These are phyloP conservation scores for Monilinia polystroma DNA, from an alignment of 2,329 filamentous ascomycete genomes.

Conservation along the genomic window DNA sequence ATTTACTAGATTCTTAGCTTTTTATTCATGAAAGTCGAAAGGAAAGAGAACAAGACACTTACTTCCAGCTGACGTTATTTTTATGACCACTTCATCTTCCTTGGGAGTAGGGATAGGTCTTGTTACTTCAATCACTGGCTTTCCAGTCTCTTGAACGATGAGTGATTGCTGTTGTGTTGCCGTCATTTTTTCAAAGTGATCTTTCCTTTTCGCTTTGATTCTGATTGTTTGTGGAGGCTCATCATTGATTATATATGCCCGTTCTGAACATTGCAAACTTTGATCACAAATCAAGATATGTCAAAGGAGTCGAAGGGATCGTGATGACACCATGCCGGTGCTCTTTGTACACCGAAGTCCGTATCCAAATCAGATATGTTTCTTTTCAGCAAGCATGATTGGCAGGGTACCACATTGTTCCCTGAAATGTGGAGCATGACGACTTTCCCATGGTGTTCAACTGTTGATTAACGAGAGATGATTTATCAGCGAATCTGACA, in stretches of 20 bases:
- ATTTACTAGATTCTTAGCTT: conserved; percentile 1
- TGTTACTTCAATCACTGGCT: conserved; percentile 32
- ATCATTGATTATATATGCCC: not conserved
- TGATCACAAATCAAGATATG: conserved; percentile 6
- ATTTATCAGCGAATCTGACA: conserved; percentile 13
- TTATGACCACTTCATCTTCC: conserved; percentile 42
- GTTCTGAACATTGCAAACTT: not conserved
- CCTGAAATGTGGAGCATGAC: not conserved
- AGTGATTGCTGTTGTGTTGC: conserved; percentile 38
- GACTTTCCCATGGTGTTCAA: not conserved
- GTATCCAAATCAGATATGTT: not conserved
- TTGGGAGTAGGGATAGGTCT: conserved; percentile 39
- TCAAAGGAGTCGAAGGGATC: not conserved
- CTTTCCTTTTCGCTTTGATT: not conserved
- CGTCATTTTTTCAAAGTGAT: not conserved
- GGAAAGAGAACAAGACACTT: not conserved
- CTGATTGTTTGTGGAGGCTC: not conserved
- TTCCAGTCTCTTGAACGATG: conserved; percentile 33
- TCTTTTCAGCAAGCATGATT: not conserved
- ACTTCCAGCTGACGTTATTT: conserved; percentile 41
- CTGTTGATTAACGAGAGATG: not conserved
- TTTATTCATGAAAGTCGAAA: accelerated
- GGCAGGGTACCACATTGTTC: not conserved
- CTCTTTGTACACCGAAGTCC: not conserved
- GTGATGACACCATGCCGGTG: not conserved